Base-by-base conservation (phyloP, 345 rosid species). In the Brassica cretica region DNA sequence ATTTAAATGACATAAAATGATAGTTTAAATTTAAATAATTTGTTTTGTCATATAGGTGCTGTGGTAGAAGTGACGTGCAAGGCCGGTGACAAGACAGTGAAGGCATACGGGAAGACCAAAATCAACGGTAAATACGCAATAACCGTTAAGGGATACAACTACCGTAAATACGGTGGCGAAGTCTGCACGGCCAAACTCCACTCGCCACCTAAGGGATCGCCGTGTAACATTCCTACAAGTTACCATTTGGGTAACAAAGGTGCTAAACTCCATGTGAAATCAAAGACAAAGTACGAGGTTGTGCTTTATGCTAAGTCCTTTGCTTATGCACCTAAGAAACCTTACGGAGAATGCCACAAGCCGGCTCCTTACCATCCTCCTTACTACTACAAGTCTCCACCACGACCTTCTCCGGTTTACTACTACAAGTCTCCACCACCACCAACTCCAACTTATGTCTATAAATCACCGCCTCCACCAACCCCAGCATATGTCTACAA, bases 91-190 rank as follows among this genome's bases (percentile, higher is more conserved):
- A 84, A 87, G 75, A 62, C 61, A 44, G 85, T 90, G 33, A 86
- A 77, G 76, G 89, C 89, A 10, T 90, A 90, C 8, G 94, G 92
- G 7, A 83, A 72, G 70, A 90, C 94, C 12, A 90, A 88, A 84
- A 87, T 78, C 84, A 90, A 90, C 32, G 94, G 89, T 44, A 90
- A 90, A 71, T 90, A 84, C 84, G 89, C 90, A 83, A 78, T 88
- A 74, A 79, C 85, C 4, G 86, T 90, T 0, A 78, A 88, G 9
- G 94, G 87, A 12, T 90, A 86, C 39, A 76, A 85, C 51, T 90
- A 90, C 64, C 85, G 53, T 35, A 85, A 88, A 68, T 87, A 85
- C 8, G 94, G 89, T 15, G 89, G 76, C 1, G 56, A 85, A 35
- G 88, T 84, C 2, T 90, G 94, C 81, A 86, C 73, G 65, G 92